Base-by-base conservation (phyloP, 306 rosid species). In the Aeschynomene evenia region DNA sequence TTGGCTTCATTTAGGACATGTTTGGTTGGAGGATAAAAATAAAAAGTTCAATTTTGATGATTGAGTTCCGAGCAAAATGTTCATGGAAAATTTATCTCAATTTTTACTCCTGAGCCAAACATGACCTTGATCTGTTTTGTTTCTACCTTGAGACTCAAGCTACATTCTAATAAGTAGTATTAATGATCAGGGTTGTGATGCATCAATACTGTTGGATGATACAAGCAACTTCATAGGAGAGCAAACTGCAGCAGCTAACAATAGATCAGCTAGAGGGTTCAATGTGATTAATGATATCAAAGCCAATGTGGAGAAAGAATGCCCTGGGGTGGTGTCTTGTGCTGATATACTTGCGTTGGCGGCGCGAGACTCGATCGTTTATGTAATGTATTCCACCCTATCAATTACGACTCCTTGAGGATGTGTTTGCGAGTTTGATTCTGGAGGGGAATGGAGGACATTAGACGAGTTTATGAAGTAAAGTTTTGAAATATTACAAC, bases 311-410 rank as follows among this genome's bases (percentile, higher is more conserved):
- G 93, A 87, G 82, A 76, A 81, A 58, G 58, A 80, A 58, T 87
- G 93, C 56, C 88, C 90, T 0, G 14, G 74, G 37, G 85, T 79
- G 22, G 86, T 87, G 48, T 87, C 93, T 1, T 85, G 93, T 62
- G 90, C 93, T 63, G 93, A 87, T 85, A 71, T 87, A 49, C 88
- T 85, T 48, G 69, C 90, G 29, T 60, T 85, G n/a, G 82, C 90
- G 33, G 93, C 90, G 8, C 46, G 74, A 40, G 88, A 87, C 65
- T 85, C 90, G 0, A 85, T 79, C 1, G 86, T 81, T 63, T 5
- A 63, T 39, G 92, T 82, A 79, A 73, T 76, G 19, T 14, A 39
- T n/a, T 8, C 18, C 8, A 58, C 15, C 43, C 40, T 12, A 31
- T 56, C 19, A 26, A 33, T 5, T 19, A 56, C 53, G 67, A 28